A percentile compares a stretch with the other conserved stretches of the same genome.
Conservation (phyloP, 768 basidiomycete genomes). For the Naganishia vaughanmartiniae region DNA sequence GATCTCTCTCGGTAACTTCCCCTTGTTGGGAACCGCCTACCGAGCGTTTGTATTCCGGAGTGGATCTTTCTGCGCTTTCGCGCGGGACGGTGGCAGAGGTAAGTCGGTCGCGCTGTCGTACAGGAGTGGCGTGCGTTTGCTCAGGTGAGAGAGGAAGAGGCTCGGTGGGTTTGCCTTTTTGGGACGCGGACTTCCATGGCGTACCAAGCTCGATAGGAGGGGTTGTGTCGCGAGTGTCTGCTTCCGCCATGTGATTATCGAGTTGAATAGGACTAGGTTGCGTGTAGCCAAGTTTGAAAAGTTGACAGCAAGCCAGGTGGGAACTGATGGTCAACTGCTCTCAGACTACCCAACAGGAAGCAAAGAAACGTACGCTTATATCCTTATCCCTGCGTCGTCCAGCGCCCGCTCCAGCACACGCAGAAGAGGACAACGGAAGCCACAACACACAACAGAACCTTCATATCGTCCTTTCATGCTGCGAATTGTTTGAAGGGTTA, state of each 20-base stretch:
- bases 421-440: constrained; percentile 8
- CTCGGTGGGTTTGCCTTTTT: background rate
- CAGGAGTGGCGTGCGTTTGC: background rate
- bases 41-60: background rate
- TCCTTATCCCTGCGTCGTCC: background rate
- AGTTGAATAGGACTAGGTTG: background rate
- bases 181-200: background rate
- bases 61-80: background rate
- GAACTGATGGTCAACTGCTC: background rate
- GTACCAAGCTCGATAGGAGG: constrained; percentile 6
- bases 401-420: background rate
- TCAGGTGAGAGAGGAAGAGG: background rate
- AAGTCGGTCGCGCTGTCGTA: background rate
- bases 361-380: background rate
- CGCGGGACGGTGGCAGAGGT: background rate
- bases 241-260: background rate
- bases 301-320: background rate
- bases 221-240: background rate
- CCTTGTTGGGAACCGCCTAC: background rate
- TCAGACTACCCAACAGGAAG: background rate
- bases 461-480: background rate
- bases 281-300: background rate
- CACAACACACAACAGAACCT: background rate
- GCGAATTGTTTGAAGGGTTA: background rate
- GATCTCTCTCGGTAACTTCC: background rate